phyloP scores from a whole-genome alignment of 106 monocot genomes.

The Amphibolis antarctica region DNA sequence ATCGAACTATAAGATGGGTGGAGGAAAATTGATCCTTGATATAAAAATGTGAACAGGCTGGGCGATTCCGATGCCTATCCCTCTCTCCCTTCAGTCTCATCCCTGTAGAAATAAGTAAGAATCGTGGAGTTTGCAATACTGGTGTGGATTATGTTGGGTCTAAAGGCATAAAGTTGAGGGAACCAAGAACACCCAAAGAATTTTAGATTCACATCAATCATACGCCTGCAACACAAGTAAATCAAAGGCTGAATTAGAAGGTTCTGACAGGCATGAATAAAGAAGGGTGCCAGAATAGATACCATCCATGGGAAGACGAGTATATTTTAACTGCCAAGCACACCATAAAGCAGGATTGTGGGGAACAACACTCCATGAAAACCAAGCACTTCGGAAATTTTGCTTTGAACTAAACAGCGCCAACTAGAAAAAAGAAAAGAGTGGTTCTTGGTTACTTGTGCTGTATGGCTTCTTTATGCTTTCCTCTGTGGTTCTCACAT shows the following conservation, averaged over 20 bases:
- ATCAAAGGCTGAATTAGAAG: constrained; percentile 69
- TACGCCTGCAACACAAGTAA: constrained; percentile 24
- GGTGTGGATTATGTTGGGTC: constrained; percentile 11
- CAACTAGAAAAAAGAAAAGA: neutral
- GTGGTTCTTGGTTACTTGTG: constrained; percentile 6
- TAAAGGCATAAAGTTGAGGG: constrained; percentile 24
- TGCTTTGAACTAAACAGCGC: neutral
- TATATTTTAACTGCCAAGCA: constrained; percentile 27
- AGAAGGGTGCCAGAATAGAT: constrained; percentile 8
- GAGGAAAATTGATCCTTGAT: too few relatives aligned
- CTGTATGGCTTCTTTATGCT: constrained; percentile 6
- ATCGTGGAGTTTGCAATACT: neutral
- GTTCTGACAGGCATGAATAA: constrained; percentile 62
- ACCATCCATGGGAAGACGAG: constrained; percentile 41
- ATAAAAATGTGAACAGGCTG: too few relatives aligned
- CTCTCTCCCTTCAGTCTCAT: too few relatives aligned
- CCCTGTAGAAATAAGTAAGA: too few relatives aligned
- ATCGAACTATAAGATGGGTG: too few relatives aligned
- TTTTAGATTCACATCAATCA: constrained; percentile 49
- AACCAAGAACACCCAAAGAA: constrained; percentile 27
- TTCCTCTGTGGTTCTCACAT: neutral
- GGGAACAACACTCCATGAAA: constrained; percentile 1
- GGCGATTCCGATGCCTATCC: too few relatives aligned
- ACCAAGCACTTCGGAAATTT: constrained; percentile 14
- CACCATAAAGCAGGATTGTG: constrained; percentile 4